These are phyloP conservation scores for Scedosporium boydii DNA, from an alignment of 2,329 filamentous ascomycete species.

Conservation along the genomic window DNA sequence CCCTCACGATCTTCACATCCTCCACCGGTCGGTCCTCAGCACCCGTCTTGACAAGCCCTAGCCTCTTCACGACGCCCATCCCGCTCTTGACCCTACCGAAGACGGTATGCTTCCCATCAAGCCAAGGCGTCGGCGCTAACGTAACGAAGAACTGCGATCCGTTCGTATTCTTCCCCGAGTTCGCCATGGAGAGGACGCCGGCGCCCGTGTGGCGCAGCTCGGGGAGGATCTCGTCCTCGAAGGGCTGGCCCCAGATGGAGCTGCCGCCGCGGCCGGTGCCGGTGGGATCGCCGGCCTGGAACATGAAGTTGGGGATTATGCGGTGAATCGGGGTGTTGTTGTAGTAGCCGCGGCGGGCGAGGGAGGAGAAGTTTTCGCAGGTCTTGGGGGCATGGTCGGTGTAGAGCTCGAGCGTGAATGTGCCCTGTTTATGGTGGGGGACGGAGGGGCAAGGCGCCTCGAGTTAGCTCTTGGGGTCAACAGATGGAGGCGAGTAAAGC, in stretches of 20 bases:
- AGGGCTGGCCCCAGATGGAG: conserved; percentile 88
- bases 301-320: conserved; percentile 93
- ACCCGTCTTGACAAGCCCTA: conserved; percentile 81
- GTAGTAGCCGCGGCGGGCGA: conserved; percentile 80
- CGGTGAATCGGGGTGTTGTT: conserved; percentile 80
- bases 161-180: conserved; percentile 86
- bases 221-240: conserved; percentile 80
- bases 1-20: conserved; percentile 70
- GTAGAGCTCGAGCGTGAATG: conserved; percentile 84
- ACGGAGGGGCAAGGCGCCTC: not conserved
- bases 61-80: conserved; percentile 72
- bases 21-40: conserved; percentile 71
- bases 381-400: conserved; percentile 78
- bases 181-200: conserved; percentile 93
- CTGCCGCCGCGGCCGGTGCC: conserved; percentile 83
- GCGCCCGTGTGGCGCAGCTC: conserved; percentile 84
- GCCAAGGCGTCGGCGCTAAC: conserved; percentile 85
- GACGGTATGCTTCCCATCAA: conserved; percentile 95
- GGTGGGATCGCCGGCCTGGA: conserved; percentile 89
- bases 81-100: conserved; percentile 85
- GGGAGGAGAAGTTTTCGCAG: conserved; percentile 77
- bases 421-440: conserved; percentile 46
- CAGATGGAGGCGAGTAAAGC: not conserved
- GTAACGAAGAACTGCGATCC: conserved; percentile 96
- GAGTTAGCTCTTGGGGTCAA: conserved; percentile 1